Base-by-base conservation (phyloP, 164 flowering plant species). In the Paratinospora sagittata region DNA sequence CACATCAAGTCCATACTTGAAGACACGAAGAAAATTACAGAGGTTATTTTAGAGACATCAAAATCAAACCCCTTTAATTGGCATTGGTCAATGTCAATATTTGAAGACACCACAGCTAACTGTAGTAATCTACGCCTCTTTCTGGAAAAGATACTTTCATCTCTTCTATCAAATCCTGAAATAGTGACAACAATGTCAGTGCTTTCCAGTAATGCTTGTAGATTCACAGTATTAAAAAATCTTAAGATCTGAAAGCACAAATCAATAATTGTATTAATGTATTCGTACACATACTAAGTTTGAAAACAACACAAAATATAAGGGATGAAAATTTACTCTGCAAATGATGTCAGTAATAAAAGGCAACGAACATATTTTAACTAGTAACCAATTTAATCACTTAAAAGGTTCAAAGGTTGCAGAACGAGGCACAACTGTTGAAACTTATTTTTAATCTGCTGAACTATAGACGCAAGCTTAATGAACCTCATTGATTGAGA, bases 101-200 rank as follows among this genome's bases (percentile, higher is more conserved):
- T 77, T 52, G 78, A 76, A 26, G 73, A 47, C 27, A 78, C 74
- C 43, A 75, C 75, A 39, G 79, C 85, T 82, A 73, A 82, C 72
- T 77, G 88, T 68, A 65, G 83, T 71, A 89, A 73, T 73, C 76
- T 88, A 36, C 75, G 76, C 67, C 94, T 84, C 86, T 83, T 86
- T 39, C 26, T 64, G 27, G 80, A 69, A 74, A 86, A 89, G 16
- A 82, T 27, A 6, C 81, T 84, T 68, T 73, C 78, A 30, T 75
- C 68, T 61, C 24, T 27, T 66, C 41, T 3, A 55, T 78, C 75
- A 14, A 34, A 61, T 37, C 77, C 89, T 85, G 78, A 70, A 77
- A 14, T 58, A 27, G 64, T 30, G 70, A 43, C 36, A 58, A 39
- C n/a, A 17, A n/a, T 7, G n/a, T 43, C 11, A 30, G 52, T 52